Conservation (phyloP, 257 asterid genomes). For the Perilla frutescens region DNA sequence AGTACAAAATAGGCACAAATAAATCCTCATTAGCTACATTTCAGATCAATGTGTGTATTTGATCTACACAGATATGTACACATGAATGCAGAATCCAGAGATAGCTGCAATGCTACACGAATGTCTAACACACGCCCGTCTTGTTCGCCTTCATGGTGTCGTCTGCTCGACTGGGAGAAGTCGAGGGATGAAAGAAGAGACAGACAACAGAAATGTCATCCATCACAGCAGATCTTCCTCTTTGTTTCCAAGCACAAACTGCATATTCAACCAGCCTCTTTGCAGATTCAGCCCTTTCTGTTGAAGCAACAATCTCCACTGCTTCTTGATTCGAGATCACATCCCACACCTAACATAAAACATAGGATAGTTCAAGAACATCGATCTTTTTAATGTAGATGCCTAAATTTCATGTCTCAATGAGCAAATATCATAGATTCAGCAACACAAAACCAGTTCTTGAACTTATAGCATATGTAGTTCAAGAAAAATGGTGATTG, state of each 20-base stretch:
- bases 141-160: conserved; percentile 15
- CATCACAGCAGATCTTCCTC: conserved; percentile 59
- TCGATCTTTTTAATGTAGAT: neutral
- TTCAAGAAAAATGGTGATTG: neutral
- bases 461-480: too few relatives aligned
- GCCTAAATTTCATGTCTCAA: neutral
- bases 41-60: conserved; percentile 1
- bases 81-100: conserved; percentile 2
- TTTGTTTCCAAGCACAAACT: conserved; percentile 64
- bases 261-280: conserved; percentile 70
- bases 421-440: neutral
- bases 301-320: conserved; percentile 57
- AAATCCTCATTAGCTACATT: conserved; percentile 9
- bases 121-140: neutral
- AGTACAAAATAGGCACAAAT: neutral
- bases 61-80: conserved; percentile 14
- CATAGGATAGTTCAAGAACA: neutral
- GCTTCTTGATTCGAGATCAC: conserved; percentile 81
- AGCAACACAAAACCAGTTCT: too few relatives aligned
- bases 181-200: conserved; percentile 57
- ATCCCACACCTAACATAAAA: conserved; percentile 68
- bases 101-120: neutral
- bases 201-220: conserved; percentile 82
- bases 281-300: conserved; percentile 60
- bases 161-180: conserved; percentile 21